These are phyloP conservation scores for Candida peoriensis DNA, from an alignment of 805 yeast species.

Conservation along the genomic window DNA sequence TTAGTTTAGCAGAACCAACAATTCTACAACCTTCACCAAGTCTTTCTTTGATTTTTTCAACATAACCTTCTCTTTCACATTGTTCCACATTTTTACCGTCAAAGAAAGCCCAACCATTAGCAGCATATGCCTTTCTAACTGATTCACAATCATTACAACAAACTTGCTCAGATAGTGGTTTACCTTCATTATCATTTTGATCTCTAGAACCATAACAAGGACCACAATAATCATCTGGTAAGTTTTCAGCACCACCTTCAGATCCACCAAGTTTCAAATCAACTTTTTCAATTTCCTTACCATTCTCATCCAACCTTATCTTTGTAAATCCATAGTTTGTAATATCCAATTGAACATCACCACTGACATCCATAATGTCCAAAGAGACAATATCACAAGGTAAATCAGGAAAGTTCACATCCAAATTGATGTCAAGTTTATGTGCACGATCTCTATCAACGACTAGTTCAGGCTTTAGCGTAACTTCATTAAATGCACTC, in stretches of 20 bases:
- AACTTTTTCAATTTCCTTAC: constrained; percentile 39
- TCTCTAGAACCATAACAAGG: constrained; percentile 83
- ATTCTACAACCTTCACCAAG: constrained; percentile 85
- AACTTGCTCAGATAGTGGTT: constrained; percentile 34
- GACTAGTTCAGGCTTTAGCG: constrained; percentile 75
- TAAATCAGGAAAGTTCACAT: constrained; percentile 74
- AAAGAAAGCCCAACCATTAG: constrained; percentile 78
- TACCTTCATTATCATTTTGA: constrained; percentile 42
- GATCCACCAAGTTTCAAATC: constrained; percentile 38
- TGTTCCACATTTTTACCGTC: constrained; percentile 87
- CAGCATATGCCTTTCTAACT: constrained; percentile 75
- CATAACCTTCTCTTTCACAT: constrained; percentile 88
- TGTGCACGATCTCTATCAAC: constrained; percentile 80
- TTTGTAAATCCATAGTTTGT: constrained; percentile 66
- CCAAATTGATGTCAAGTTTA: constrained; percentile 73
- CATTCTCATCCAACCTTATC: constrained; percentile 54
- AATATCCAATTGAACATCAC: constrained; percentile 76
- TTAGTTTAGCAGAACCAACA: constrained; percentile 71
- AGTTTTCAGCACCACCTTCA: constrained; percentile 16
- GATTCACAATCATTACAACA: constrained; percentile 88
- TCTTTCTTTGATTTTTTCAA: constrained; percentile 49
- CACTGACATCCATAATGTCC: constrained; percentile 86
- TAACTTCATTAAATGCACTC: constrained; percentile 61
- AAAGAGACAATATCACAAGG: constrained; percentile 82
- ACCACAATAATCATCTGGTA: constrained; percentile 63